Evolutionary conservation across 306 rosid genomes (phyloP), one percentile per base, ranked within the genome.

Genomic region (Corylus heterophylla): DNA sequence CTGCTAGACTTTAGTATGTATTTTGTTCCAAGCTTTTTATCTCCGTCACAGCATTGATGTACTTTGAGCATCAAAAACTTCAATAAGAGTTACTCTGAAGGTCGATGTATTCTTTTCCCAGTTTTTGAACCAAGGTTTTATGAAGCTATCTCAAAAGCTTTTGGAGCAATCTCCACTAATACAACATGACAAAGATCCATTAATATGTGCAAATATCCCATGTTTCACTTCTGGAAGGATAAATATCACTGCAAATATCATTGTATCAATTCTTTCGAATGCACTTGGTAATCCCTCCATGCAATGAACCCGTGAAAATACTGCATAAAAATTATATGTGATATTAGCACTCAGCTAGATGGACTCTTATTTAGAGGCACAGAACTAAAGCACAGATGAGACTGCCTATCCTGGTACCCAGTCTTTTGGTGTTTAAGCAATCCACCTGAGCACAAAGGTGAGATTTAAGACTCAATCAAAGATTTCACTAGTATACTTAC

Each of bases 251-350:
- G 81, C 82, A 76, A 76, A 69, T 48, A 55, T 73, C 47, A 51
- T 52, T 73, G 64, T 48, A 73, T 76, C 86, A 75, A 85, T 83
- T 78, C 81, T 81, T 81, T 78, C 68, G 79, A 62, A 77, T 22
- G 79, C 76, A 83, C 78, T 81, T 81, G 83, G 82, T 72, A 81
- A 84, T 81, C 86, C 86, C 80, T 84, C 90, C 87, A 87, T 73
- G 83, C 84, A 83, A 67, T 82, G 85, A 73, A 64, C 89, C 48
- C 74, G 82, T 75, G 82, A 83, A 79, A 82, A 82, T 79, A 87
- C 90, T 87, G 90, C 90, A 87, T 80, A 84, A 84, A 84, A 84
- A 73, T 84, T 87, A 79, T 87, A 66, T 76, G 74, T 76, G 81
- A 80, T 68, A 87, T 87, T 84, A 87, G 90, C 87, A 81, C 85